phyloP scores from a whole-genome alignment of 2,329 filamentous ascomycete genomes.

The Botrytis squamosa region DNA sequence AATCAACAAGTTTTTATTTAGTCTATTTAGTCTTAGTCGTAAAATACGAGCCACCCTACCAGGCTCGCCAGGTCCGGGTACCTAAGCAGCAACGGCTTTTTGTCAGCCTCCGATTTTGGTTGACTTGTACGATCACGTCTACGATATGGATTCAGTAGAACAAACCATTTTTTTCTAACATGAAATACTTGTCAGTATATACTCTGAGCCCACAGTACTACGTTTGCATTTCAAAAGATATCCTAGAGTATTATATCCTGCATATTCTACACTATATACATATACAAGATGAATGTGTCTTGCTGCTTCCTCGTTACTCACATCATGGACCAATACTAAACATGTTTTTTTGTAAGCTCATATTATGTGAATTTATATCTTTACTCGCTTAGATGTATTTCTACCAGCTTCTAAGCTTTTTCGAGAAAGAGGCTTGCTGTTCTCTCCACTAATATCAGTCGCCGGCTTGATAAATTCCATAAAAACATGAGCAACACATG shows the following conservation, averaged over 20 bases:
- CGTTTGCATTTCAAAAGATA: no score
- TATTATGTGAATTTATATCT: background rate
- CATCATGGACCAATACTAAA: background rate
- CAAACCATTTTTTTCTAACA: background rate
- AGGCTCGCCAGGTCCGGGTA: no score
- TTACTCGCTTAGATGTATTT: constrained; percentile 5
- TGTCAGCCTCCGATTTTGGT: background rate
- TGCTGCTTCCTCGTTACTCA: background rate
- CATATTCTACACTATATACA: background rate
- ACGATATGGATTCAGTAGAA: background rate
- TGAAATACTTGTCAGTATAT: background rate
- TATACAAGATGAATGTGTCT: background rate
- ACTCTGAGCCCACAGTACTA: background rate
- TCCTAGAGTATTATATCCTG: no score
- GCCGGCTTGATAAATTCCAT: background rate
- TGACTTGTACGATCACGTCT: background rate
- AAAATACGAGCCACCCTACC: no score
- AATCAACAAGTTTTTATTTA: background rate
- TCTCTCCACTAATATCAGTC: background rate
- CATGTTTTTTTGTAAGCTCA: background rate
- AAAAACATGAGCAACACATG: background rate
- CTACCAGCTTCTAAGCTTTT: background rate
- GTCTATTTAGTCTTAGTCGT: background rate
- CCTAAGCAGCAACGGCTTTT: background rate
- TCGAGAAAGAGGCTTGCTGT: background rate